Conservation (phyloP, 164 flowering plant genomes). For the Berberis vulgaris region DNA sequence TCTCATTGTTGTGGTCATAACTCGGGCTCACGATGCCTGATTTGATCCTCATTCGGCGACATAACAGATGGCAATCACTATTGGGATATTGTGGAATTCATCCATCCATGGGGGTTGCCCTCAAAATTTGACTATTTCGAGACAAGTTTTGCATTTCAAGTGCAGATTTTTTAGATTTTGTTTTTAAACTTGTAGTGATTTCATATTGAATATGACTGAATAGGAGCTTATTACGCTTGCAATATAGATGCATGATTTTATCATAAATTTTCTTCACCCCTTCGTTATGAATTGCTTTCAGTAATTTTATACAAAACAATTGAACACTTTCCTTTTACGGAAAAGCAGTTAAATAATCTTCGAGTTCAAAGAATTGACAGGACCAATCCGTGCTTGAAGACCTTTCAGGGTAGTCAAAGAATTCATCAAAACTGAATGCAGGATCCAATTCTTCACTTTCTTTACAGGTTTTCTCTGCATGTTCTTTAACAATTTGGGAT, state of each 20-base stretch:
- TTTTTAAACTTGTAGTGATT: too few species aligned
- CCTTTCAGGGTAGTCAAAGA: slow-evolving; percentile 11
- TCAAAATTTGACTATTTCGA: too few species aligned
- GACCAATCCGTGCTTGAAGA: slow-evolving; percentile 7
- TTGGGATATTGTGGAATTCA: background rate
- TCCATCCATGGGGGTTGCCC: background rate
- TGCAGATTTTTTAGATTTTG: too few species aligned
- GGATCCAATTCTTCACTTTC: background rate
- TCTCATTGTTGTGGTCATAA: slow-evolving; percentile 49
- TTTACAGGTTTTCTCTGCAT: slow-evolving; percentile 3
- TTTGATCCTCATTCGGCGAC: slow-evolving; percentile 40
- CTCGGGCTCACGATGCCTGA: slow-evolving; percentile 31
- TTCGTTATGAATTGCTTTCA: too few species aligned
- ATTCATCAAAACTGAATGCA: slow-evolving; percentile 8
- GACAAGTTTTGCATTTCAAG: too few species aligned
- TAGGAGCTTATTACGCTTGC: too few species aligned
- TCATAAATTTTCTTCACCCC: too few species aligned
- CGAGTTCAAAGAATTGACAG: slow-evolving; percentile 8
- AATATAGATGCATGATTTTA: too few species aligned
- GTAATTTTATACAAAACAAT: background rate
- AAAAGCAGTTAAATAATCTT: background rate
- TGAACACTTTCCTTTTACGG: background rate
- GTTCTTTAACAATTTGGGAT: background rate
- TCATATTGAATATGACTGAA: too few species aligned
- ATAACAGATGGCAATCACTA: slow-evolving; percentile 5